phyloP scores from a whole-genome alignment of 2,329 filamentous ascomycete species.

The Huntiella moniliformis region DNA sequence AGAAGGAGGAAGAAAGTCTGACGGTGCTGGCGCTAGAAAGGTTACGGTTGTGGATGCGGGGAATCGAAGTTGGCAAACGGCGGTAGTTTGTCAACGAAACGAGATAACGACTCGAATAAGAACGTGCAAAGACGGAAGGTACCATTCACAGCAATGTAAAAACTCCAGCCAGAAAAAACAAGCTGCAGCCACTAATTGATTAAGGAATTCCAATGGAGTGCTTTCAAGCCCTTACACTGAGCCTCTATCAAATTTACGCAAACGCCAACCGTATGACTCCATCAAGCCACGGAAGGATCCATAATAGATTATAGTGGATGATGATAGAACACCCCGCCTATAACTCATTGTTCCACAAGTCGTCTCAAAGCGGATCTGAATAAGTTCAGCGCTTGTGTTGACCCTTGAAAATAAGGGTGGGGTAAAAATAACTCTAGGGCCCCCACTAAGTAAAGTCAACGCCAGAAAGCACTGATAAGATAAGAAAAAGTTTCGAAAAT shows the following conservation, averaged over 20 bases:
- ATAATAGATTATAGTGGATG: constrained; percentile 1
- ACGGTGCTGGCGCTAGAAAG: no score
- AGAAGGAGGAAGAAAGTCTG: no score
- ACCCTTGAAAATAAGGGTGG: neutral
- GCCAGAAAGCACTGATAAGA: constrained; percentile 1
- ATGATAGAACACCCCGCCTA: neutral
- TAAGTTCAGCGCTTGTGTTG: neutral
- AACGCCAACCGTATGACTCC: constrained; percentile 1
- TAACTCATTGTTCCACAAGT: neutral
- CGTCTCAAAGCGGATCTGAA: neutral
- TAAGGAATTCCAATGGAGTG: no score
- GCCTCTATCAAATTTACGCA: neutral
- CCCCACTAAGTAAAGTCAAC: neutral
- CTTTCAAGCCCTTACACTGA: no score
- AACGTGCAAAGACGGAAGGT: neutral
- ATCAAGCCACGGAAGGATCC: neutral
- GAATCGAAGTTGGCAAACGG: neutral
- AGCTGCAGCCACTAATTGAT: constrained; percentile 4
- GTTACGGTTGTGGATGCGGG: neutral
- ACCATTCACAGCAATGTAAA: constrained; percentile 7
- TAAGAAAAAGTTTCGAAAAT: constrained; percentile 7
- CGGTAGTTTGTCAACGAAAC: constrained; percentile 1
- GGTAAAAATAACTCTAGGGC: neutral
- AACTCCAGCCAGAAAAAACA: constrained; percentile 5
- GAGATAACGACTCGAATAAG: neutral